Conservation (phyloP, 768 basidiomycete genomes). For the Neoboletus brunneissimus region DNA sequence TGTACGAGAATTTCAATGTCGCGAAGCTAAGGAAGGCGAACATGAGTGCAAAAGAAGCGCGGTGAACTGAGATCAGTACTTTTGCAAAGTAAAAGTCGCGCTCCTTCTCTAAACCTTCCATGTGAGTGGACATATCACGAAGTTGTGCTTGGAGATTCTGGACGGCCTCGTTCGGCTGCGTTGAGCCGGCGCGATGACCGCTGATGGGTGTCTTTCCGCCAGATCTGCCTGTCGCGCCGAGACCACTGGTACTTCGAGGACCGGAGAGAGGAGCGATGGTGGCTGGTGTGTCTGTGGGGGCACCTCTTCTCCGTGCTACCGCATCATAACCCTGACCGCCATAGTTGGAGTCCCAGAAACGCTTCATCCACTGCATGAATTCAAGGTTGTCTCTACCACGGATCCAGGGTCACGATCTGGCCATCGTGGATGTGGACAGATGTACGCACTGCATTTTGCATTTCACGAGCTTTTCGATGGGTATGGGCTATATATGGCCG, state of each 20-base stretch:
- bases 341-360: conserved; percentile 93
- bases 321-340: conserved; percentile 87
- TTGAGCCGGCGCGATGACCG: conserved; percentile 64
- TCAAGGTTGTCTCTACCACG: conserved; percentile 87
- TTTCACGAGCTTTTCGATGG: conserved; percentile 89
- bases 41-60: conserved; percentile 5
- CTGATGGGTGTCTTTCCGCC: conserved; percentile 73
- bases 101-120: conserved; percentile 95
- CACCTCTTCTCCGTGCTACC: conserved; percentile 75
- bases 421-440: neutral
- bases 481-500: conserved; percentile 67
- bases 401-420: conserved; percentile 14
- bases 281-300: conserved; percentile 70
- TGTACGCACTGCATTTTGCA: conserved; percentile 96
- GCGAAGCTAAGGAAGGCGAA: conserved; percentile 61
- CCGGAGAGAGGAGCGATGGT: conserved; percentile 67
- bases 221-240: conserved; percentile 41
- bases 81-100: conserved; percentile 98
- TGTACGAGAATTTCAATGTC: conserved; percentile 96
- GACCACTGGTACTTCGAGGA: conserved; percentile 38
- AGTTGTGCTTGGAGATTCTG: conserved; percentile 72
- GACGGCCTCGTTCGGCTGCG: conserved; percentile 65
- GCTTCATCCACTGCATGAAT: conserved; percentile 96
- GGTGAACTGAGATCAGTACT: conserved; percentile 43
- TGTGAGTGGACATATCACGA: conserved; percentile 72